Base-by-base conservation (phyloP, 345 rosid genomes). In the Melaleuca alternifolia region DNA sequence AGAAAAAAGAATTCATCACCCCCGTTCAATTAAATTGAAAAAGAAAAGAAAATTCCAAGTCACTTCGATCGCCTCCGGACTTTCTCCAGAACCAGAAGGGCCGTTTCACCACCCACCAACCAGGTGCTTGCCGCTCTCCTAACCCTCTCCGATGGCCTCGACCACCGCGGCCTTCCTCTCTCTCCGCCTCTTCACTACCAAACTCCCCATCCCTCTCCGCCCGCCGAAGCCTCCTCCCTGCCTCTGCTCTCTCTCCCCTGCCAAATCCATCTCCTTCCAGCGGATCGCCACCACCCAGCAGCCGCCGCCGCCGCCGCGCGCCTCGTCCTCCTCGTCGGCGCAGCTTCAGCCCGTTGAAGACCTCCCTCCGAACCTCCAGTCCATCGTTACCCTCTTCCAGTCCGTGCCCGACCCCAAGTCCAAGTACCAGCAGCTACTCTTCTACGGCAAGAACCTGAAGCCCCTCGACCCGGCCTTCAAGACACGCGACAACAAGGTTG, bases 341-440 rank as follows among this genome's bases (percentile, higher is more conserved):
- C 88, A 93, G 21, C 91, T 94, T 50, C 97, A 97, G 90, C 93
- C 98, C 83, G 51, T 94, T 41, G 95, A 94, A 50, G 96, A 95
- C 56, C 96, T 97, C 81, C 99, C 99, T 76, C 95, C 98, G 26
- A 93, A 91, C 91, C 98, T 97, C 62, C 98, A 92, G 85, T 96
- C 96, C 87, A 96, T 96, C 88, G 88, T 96, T 88, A 90, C 89
- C 84, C 95, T 94, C 11, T 98, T 98, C 89, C 99, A 96, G 87
- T 94, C 98, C 30, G 99, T 95, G 3, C 84, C 84, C 54, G 84
- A 82, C 84, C 84, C 84, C 84, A 82, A 82, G 84, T 82, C 84
- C 84, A 82, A 82, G 54, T 82, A 82, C 84, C 56, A 82, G 84
- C 84, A 82, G 92, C 94, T 96, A 11, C 85, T 94, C 28, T 95